Evolutionary conservation across 106 monocot genomes (phyloP).

Genomic region (Gastrodia elata): DNA sequence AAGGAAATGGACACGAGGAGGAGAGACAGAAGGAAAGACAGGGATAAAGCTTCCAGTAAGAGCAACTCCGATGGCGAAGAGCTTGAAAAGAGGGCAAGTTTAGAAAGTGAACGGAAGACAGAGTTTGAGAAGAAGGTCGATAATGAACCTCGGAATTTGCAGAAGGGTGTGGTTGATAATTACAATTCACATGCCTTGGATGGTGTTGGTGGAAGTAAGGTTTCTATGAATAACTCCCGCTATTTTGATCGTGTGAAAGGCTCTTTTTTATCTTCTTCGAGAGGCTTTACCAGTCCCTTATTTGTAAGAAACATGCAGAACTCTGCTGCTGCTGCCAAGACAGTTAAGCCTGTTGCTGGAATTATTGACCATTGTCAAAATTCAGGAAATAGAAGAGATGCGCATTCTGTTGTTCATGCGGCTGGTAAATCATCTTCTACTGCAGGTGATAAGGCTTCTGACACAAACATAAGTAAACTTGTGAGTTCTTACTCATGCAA

Average conservation of each 20-base stretch:
- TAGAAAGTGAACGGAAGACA: constrained; percentile 50
- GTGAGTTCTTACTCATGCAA: constrained; percentile 43
- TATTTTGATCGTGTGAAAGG: constrained; percentile 68
- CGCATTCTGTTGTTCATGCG: constrained; percentile 16
- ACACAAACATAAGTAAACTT: constrained; percentile 17
- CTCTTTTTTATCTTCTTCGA: constrained; percentile 55
- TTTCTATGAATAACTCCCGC: constrained; percentile 25
- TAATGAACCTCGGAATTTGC: constrained; percentile 31
- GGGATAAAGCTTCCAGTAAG: constrained; percentile 41
- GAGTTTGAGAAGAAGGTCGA: constrained; percentile 57
- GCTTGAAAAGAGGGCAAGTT: constrained; percentile 31
- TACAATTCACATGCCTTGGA: constrained; percentile 15
- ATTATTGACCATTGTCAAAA: constrained; percentile 21
- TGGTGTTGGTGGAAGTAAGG: constrained; percentile 8
- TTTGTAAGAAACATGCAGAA: constrained; percentile 51
- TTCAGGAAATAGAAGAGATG: constrained; percentile 25
- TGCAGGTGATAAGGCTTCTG: constrained; percentile 29
- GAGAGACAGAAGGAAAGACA: constrained; percentile 55
- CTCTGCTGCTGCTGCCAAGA: constrained; percentile 36
- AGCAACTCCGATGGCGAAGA: constrained; percentile 56
- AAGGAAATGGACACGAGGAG: constrained; percentile 51
- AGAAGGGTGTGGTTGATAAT: constrained; percentile 13
- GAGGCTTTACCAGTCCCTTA: constrained; percentile 51
- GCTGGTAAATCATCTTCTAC: constrained; percentile 26
- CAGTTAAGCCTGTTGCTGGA: constrained; percentile 19